Evolutionary conservation across 495 filamentous ascomycete genomes (phyloP), one percentile per base, ranked within the genome.

Genomic region (Aspergillus biplanus): DNA sequence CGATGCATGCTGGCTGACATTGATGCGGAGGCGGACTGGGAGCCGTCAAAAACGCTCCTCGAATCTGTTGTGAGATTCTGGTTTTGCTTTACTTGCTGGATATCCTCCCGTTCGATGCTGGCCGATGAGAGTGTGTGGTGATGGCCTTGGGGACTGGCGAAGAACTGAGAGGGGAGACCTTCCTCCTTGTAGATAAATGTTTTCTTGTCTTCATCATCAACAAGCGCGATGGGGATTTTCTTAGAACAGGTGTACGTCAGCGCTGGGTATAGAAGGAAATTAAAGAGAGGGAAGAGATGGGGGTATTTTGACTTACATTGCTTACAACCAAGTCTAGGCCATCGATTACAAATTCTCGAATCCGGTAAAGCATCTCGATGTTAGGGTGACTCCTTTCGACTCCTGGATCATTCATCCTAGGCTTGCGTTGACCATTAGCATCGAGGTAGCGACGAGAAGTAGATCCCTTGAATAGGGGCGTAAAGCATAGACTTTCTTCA

Each of bases 401-500:
- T 33, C 80, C 82, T 52, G 70, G 67, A 59, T 88, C 86, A 55
- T 83, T 78, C 69, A 79, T 82, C 44, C 81, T 80, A 27, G 84
- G 82, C 65, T 89, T 91, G 57, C 75, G 60, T 16, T 66, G 68
- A n/a, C 70, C 73, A 47, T 75, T 73, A 7, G 70, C 63, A 65
- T 70, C 70, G 61, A 82, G 74, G 69, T 85, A 86, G 65, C 81
- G 76, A 34, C 78, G 78, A 55, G 65, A 75, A n/a, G 81, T 83
- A 21, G 78, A 65, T 9, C 82, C 74, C 59, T 82, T 76, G 27
- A 81, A 72, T 21, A 95, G 75, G 6, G 91, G 91, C 57, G 82
- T 78, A 72, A 93, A 92, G n/a, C 88, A 89, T 58, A 92, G 78
- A 16, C 85, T 91, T 37, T 89, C 85, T 64, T 86, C 86, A 70